phyloP scores from a whole-genome alignment of 2,329 filamentous ascomycete species.

The Incumbomyces lentus region DNA sequence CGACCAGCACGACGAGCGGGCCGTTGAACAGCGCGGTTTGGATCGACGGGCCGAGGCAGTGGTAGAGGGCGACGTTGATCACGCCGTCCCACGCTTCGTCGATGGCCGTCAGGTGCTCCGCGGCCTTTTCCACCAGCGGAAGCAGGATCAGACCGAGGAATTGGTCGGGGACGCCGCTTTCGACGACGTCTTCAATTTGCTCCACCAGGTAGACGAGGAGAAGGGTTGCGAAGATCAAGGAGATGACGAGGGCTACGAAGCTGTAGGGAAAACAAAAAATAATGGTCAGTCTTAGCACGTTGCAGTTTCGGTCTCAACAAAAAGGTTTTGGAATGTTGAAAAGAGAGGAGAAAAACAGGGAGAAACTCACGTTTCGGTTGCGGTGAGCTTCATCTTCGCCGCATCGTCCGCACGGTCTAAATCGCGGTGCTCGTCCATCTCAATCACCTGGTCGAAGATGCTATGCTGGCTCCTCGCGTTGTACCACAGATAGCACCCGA shows the following conservation, averaged over 20 bases:
- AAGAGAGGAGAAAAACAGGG: slow-evolving; percentile 53
- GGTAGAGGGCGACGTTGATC: slow-evolving; percentile 66
- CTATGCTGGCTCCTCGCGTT: slow-evolving; percentile 65
- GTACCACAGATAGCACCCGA: slow-evolving; percentile 54
- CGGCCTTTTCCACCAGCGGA: slow-evolving; percentile 81
- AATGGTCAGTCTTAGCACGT: too few species aligned
- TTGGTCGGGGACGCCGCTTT: slow-evolving; percentile 42
- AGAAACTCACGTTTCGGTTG: slow-evolving; percentile 60
- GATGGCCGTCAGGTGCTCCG: slow-evolving; percentile 72
- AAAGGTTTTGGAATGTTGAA: slow-evolving; percentile 47
- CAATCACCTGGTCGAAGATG: slow-evolving; percentile 63
- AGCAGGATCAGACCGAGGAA: slow-evolving; percentile 68
- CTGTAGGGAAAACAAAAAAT: slow-evolving; percentile 33
- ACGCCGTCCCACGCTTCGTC: slow-evolving; percentile 75
- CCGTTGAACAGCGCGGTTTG: slow-evolving; percentile 84
- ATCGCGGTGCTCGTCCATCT: slow-evolving; percentile 58
- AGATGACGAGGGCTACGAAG: slow-evolving; percentile 51
- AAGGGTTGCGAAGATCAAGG: slow-evolving; percentile 59
- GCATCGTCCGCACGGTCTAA: slow-evolving; percentile 51
- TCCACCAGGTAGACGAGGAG: slow-evolving; percentile 65
- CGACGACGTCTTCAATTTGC: slow-evolving; percentile 55
- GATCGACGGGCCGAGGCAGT: slow-evolving; percentile 75
- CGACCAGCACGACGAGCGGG: slow-evolving; percentile 69
- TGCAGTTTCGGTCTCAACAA: too few species aligned
- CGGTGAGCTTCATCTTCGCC: slow-evolving; percentile 56